Evolutionary conservation across 2,329 filamentous ascomycete genomes (phyloP).

Genomic region (Neofusicoccum kwambonambiense): DNA sequence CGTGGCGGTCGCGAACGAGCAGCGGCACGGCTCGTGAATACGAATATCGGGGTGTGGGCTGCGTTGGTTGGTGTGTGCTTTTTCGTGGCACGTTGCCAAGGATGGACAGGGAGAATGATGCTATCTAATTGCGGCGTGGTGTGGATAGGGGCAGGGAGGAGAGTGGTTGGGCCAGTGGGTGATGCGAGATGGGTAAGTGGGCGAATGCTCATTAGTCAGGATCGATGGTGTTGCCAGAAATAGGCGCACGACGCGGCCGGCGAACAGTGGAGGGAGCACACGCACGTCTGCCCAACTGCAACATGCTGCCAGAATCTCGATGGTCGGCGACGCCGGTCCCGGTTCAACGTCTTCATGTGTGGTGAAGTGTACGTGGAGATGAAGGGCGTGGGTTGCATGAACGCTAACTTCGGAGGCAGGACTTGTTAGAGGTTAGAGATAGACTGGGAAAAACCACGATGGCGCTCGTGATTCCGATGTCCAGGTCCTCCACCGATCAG

Average conservation of each 20-base stretch:
- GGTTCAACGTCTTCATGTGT: neutral
- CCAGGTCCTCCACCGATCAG: no score
- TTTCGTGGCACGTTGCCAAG: neutral
- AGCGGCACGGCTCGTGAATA: slow-evolving; percentile 9
- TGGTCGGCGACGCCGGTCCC: neutral
- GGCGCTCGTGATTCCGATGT: neutral
- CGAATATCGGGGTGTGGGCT: neutral
- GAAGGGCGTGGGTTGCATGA: neutral
- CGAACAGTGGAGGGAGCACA: neutral
- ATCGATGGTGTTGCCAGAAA: neutral
- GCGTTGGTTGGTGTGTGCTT: neutral
- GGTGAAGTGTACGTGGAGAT: neutral
- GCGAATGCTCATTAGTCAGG: no score
- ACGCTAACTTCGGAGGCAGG: neutral
- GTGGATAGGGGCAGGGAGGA: neutral
- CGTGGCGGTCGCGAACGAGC: neutral
- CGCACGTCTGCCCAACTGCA: neutral
- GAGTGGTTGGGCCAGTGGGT: no score
- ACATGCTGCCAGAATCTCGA: neutral
- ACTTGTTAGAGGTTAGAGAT: neutral
- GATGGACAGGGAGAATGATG: neutral
- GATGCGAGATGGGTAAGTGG: no score
- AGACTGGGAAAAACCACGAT: neutral
- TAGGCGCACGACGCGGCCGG: neutral
- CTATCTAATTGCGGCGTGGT: neutral